Conservation (phyloP, 2,329 filamentous ascomycete genomes). For the Moelleriella libera region DNA sequence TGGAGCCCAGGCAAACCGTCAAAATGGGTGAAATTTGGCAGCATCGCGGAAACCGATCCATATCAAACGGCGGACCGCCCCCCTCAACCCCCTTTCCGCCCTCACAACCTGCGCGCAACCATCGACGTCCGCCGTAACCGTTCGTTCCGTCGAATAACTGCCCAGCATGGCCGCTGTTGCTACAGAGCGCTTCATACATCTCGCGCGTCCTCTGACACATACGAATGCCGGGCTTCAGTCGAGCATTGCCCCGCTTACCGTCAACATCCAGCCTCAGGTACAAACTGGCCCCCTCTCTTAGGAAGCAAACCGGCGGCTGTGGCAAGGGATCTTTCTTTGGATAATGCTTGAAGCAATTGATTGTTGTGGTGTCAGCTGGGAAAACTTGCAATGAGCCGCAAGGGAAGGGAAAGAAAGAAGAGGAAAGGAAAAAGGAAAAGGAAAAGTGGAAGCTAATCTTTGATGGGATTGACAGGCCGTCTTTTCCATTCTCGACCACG, state of each 20-base stretch:
- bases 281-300: constrained; percentile 11
- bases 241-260: constrained; percentile 80
- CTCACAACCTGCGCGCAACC: no score
- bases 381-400: not conserved
- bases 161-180: constrained; percentile 65
- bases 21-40: constrained; percentile 27
- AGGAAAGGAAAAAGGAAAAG: not conserved
- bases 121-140: constrained; percentile 4
- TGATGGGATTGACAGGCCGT: constrained; percentile 32
- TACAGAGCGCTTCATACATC: constrained; percentile 81
- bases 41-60: constrained; percentile 13
- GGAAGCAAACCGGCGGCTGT: no score
- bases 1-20: constrained; percentile 22
- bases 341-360: no score
- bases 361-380: no score
- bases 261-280: constrained; percentile 93
- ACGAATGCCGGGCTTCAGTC: constrained; percentile 65
- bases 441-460: not conserved
- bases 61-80: not conserved
- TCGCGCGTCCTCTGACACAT: constrained; percentile 82
- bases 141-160: constrained; percentile 11
- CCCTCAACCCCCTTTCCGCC: not conserved
- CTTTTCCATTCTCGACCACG: constrained; percentile 82
- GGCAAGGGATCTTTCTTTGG: no score
- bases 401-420: not conserved